Base-by-base conservation (phyloP, 2,329 filamentous ascomycete species). In the Aspergillus sp. region DNA sequence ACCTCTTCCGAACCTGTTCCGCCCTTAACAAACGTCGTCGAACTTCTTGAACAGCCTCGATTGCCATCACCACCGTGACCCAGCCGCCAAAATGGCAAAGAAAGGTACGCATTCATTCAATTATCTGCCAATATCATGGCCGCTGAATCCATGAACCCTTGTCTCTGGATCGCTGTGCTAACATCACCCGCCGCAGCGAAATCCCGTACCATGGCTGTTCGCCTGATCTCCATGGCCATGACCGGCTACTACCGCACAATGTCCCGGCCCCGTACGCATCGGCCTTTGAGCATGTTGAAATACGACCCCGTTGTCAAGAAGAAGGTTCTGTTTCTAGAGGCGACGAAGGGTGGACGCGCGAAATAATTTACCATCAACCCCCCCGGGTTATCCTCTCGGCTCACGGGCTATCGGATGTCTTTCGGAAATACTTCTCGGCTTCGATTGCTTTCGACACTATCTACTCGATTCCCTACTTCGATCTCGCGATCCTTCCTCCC, bases 261-360 rank as follows among this genome's bases (percentile, higher is more conserved):
- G 76, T 83, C 89, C 67, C 88, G 96, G 58, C 93, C 92, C 12
- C 88, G 95, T 66, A 84, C 85, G 30, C 83, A 92, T 62, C 83
- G 89, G 45, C 93, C 96, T 56, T 85, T 99, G 78, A 96, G 92
- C 80, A 95, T 99, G 91, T 81, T 99, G 68, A 99, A 99, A 82
- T 99, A 99, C 78, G 95, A 99, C 74, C 95, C 95, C 42, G 93
- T 99, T 64, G 95, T 99, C 55, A 90, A 92, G 75, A 91, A 93
- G 81, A 90, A 96, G 79, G 95, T 99, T 33, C 83, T 99, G 30
- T 99, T 99, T 78, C 84, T 98, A 57, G 95, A 99, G 75, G 87
- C 90, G 72, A 97, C 96, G 74, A 89, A 91, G 73, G 89, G 88
- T 74, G 83, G 83, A 56, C 87, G 84, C 77, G 66, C 68, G 46